Conservation (phyloP, 345 rosid species). For the Aethionema arabicum region DNA sequence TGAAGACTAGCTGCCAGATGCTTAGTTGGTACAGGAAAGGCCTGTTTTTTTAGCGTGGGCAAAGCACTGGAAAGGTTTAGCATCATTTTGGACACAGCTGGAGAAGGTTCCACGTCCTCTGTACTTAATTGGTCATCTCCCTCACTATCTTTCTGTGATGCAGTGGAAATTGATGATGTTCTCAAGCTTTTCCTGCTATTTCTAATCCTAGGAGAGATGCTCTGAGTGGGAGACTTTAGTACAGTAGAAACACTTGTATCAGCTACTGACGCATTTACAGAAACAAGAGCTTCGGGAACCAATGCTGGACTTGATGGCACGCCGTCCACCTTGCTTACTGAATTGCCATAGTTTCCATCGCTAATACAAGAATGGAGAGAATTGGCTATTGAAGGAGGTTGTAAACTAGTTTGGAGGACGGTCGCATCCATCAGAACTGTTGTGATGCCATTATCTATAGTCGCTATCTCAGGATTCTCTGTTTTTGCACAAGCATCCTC, state of each 20-base stretch:
- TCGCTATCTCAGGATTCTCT: conserved; percentile 28
- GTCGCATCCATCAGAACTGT: not conserved
- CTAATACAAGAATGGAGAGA: not conserved
- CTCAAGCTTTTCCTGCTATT: conserved; percentile 72
- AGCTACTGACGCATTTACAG: conserved; percentile 37
- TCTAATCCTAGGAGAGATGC: conserved; percentile 67
- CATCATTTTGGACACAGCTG: conserved; percentile 26
- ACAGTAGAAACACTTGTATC: conserved; percentile 39
- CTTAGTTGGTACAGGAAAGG: conserved; percentile 43
- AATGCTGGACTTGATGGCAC: conserved; percentile 22
- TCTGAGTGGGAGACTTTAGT: conserved; percentile 66
- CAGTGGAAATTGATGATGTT: conserved; percentile 63
- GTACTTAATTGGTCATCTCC: conserved; percentile 30
- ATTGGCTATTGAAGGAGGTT: not conserved
- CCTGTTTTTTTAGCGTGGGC: conserved; percentile 37
- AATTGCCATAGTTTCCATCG: not conserved
- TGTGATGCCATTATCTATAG: conserved; percentile 21
- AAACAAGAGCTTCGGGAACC: conserved; percentile 27
- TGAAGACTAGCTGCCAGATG: conserved; percentile 81
- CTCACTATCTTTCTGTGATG: conserved; percentile 56
- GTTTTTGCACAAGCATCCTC: conserved; percentile 46
- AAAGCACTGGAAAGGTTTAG: conserved; percentile 1
- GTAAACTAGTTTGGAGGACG: not conserved
- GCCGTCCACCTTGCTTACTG: not conserved
- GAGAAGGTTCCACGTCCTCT: conserved; percentile 34